These are phyloP conservation scores for Trametes sp. DNA, from an alignment of 1,284 basidiomycete species.

Conservation along the genomic window DNA sequence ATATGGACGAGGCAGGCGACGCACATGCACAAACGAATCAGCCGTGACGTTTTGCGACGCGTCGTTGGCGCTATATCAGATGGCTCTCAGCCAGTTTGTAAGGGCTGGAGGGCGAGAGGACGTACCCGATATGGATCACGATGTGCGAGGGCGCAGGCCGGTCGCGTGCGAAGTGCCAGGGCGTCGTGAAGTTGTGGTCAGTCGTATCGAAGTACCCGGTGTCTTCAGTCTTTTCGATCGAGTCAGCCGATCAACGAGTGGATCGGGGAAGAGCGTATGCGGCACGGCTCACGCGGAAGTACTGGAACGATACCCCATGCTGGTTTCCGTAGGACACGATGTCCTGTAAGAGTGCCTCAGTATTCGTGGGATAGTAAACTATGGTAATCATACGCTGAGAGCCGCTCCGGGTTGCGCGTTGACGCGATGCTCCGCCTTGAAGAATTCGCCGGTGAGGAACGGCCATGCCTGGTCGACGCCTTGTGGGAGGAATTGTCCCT, in stretches of 20 bases:
- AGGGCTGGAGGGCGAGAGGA: neutral
- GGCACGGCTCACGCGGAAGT: conserved; percentile 49
- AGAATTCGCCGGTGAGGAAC: conserved; percentile 58
- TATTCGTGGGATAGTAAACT: too few relatives aligned
- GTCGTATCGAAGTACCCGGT: conserved; percentile 60
- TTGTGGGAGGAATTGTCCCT: conserved; percentile 61
- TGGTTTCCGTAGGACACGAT: conserved; percentile 63
- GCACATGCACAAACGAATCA: conserved; percentile 53
- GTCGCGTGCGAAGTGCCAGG: conserved; percentile 61
- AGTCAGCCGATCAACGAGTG: neutral
- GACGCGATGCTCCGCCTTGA: conserved; percentile 60
- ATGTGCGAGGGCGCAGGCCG: conserved; percentile 56
- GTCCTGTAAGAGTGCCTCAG: too few relatives aligned
- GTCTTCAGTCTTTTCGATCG: conserved; percentile 56
- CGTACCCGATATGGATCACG: conserved; percentile 63
- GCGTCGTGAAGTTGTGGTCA: conserved; percentile 66
- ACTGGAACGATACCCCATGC: conserved; percentile 61
- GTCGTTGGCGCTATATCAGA: conserved; percentile 50
- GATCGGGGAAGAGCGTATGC: neutral
- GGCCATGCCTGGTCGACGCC: conserved; percentile 68
- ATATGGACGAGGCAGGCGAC: neutral
- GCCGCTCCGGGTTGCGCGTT: conserved; percentile 63
- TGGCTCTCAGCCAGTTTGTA: neutral
- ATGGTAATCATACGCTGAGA: conserved; percentile 54
- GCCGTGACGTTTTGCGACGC: conserved; percentile 54